Evolutionary conservation across 2,329 filamentous ascomycete species (phyloP).

Genomic region (Atkinsonella hypoxylon): DNA sequence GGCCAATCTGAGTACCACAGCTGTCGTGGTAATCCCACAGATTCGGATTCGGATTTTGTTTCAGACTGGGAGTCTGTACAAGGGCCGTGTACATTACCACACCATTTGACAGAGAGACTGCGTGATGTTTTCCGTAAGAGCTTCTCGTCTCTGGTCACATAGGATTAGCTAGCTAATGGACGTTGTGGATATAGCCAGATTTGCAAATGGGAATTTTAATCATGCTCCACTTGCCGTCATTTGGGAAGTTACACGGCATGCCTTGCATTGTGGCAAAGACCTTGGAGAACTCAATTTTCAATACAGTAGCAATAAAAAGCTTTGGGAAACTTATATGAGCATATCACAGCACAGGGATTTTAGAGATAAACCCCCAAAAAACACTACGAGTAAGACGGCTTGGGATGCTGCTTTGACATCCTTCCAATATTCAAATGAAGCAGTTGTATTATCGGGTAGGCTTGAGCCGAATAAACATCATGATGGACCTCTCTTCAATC

Average conservation of each 20-base stretch:
- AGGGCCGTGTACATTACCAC: no score
- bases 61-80: background rate
- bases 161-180: background rate
- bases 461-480: conserved; percentile 25
- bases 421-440: conserved; percentile 23
- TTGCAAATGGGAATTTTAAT: conserved; percentile 26
- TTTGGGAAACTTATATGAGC: conserved; percentile 30
- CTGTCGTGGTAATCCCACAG: conserved; percentile 8
- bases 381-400: conserved; percentile 27
- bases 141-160: background rate
- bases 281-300: conserved; percentile 21
- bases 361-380: conserved; percentile 33
- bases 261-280: conserved; percentile 32
- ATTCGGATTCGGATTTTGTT: background rate
- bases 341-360: conserved; percentile 30
- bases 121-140: conserved; percentile 28
- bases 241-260: conserved; percentile 41
- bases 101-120: conserved; percentile 17
- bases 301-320: conserved; percentile 20
- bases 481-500: conserved; percentile 28
- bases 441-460: conserved; percentile 31
- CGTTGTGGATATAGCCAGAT: conserved; percentile 18
- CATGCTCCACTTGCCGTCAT: conserved; percentile 34
- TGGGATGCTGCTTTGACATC: conserved; percentile 33
- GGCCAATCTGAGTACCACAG: conserved; percentile 10